Percentiles rank a stretch among this genome's conserved stretches.
Conservation (phyloP, 106 monocot genomes). For the Iris macrosiphon region DNA sequence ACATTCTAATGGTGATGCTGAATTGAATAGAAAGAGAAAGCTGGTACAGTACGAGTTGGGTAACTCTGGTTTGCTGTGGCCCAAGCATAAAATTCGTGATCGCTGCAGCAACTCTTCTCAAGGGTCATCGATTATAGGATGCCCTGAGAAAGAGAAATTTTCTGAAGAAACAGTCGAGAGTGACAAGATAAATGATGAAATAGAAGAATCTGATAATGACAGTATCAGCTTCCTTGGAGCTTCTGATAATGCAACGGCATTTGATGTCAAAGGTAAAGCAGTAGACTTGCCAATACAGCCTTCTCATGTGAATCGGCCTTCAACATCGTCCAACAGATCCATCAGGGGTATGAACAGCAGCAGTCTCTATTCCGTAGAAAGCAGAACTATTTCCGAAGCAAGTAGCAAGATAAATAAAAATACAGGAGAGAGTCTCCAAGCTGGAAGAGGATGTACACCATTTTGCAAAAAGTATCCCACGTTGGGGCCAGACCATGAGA, state of each 20-base stretch:
- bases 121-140: background rate
- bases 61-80: constrained; percentile 7
- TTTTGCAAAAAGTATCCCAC: background rate
- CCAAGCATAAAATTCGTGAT: constrained; percentile 31
- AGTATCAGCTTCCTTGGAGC: constrained; percentile 6
- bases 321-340: constrained; percentile 14
- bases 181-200: constrained; percentile 6
- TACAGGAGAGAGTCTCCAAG: background rate
- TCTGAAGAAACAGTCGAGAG: background rate
- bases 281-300: background rate
- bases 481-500: constrained; percentile 1
- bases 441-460: background rate
- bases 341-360: constrained; percentile 1
- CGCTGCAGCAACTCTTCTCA: background rate
- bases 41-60: constrained; percentile 15
- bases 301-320: constrained; percentile 8
- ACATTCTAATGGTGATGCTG: background rate
- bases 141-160: background rate
- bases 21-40: constrained; percentile 36
- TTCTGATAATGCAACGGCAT: background rate
- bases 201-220: constrained; percentile 14
- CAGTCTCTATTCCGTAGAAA: constrained; percentile 4
- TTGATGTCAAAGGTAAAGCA: background rate
- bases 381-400: background rate
- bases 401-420: background rate